Evolutionary conservation across 495 filamentous ascomycete genomes (phyloP), one percentile per base, ranked within the genome.

Genomic region (Extremus antarcticus): DNA sequence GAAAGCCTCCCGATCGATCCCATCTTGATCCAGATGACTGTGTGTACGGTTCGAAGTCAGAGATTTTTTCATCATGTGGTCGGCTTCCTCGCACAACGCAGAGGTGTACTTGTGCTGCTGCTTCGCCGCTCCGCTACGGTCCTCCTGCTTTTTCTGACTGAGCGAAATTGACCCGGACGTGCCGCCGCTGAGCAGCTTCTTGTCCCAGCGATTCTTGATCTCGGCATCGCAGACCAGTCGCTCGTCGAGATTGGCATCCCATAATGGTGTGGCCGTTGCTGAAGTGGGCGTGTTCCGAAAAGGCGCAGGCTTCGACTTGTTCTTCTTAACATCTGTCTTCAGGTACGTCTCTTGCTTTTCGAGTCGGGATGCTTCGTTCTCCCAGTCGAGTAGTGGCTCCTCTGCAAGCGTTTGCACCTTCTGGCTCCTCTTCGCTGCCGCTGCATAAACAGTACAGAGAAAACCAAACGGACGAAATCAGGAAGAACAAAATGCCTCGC

Each of bases 61-160:
- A 13, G 46, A 10, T 8, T 10, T 10, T 21, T 48, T 48, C 20
- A 48, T 9, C 4, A 48, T 24, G 10, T 21, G 10, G 24, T 48
- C 46, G 7, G 46, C 46, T 4, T 48, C 46, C 23, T 48, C 46
- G 20, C 46, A 24, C 46, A 48, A 24, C 23, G 46, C 46, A 10
- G 24, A 8, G 20, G 10, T 48, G 20, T 16, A 9, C 46, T 48
- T 48, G 46, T 48, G 46, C 23, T 8, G 21, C 9, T 19, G 9
- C 41, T 7, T 21, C 17, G 46, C 46, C 46, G 46, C 46, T 7
- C 41, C 41, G 17, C 13, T 48, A 17, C 7, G 13, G 20, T 3
- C 46, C 20, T 25, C 10, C 23, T 48, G 46, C 23, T 48, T 48
- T 21, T 48, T 48, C 23, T 48, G 46, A 21, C 46, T 48, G 46